Base-by-base conservation (phyloP, 106 monocot species). In the Xerophyta viscosa region DNA sequence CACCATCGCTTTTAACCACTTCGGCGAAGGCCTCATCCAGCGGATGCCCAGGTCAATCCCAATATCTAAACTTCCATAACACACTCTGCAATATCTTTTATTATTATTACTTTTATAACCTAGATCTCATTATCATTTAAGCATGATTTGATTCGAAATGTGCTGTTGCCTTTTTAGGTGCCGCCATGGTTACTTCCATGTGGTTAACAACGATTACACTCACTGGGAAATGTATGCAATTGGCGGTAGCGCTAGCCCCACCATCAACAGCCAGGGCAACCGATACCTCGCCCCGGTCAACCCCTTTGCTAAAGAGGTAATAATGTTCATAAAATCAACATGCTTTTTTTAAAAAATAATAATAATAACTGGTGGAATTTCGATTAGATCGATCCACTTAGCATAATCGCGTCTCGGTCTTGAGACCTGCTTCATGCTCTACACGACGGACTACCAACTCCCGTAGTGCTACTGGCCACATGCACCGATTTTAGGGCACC, bases 171-270 rank as follows among this genome's bases (percentile, higher is more conserved):
- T 10, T 19, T 47, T 8, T 46, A 76, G 76, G 57, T 77, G 77
- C 46, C 43, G 77, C 51, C 77, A 77, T 27, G 77, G 77, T 12
- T 77, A 71, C 46, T 77, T 77, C 44, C 77, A 77, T 53, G 77
- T 77, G 20, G 77, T 77, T 23, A 77, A 77, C 71, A 77, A 77
- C 36, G 77, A 77, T 61, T 77, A 77, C 52, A 77, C 71, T 15
- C 77, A 77, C 71, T 77, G 77, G 77, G 77, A 77, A 42, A 77
- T 77, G 77, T 77, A 77, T 29, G 77, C 77, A 4, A 71, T 77
- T 13, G 77, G 77, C 15, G 77, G 77, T 6, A 77, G 77, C 52
- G 77, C 77, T 5, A 36, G 62, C 0, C 77, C 77, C 15, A 77
- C 77, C 51, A 77, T 77, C 29, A 77, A 77, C 62, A 77, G 77